Conservation (phyloP, 2,329 filamentous ascomycete species). For the Zalaria obscura region DNA sequence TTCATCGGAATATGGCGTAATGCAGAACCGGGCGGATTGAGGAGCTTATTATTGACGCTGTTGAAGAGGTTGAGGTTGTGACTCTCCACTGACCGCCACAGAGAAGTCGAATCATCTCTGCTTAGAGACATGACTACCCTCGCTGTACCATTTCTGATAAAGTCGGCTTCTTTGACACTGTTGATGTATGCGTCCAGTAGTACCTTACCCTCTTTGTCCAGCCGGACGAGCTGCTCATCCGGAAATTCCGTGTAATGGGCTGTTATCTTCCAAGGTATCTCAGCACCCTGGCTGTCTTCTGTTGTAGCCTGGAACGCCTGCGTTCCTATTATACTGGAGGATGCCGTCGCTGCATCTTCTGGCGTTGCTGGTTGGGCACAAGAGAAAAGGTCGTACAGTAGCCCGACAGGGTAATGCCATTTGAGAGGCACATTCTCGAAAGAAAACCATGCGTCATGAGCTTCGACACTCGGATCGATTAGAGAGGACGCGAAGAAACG, state of each 20-base stretch:
- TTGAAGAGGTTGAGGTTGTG: constrained; percentile 62
- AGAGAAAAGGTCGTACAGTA: constrained; percentile 56
- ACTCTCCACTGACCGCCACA: constrained; percentile 70
- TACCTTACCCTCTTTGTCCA: constrained; percentile 39
- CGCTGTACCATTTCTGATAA: constrained; percentile 72
- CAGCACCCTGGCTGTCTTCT: constrained; percentile 9
- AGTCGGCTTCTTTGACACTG: constrained; percentile 68
- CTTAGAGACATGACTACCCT: constrained; percentile 83
- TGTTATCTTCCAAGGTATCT: constrained; percentile 45
- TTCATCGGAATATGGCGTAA: constrained; percentile 77
- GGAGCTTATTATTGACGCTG: constrained; percentile 60
- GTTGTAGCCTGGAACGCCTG: constrained; percentile 8
- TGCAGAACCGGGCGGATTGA: constrained; percentile 56
- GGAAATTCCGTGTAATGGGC: constrained; percentile 48
- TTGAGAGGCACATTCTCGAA: constrained; percentile 55
- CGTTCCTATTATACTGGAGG: neutral
- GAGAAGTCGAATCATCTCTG: constrained; percentile 65
- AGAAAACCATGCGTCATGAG: constrained; percentile 47
- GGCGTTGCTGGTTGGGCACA: constrained; percentile 31
- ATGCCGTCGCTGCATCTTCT: neutral
- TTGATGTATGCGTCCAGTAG: constrained; percentile 55
- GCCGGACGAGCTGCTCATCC: constrained; percentile 40
- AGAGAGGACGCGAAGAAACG: constrained; percentile 45
- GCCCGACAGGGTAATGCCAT: constrained; percentile 57
- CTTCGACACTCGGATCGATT: constrained; percentile 40